Evolutionary conservation across 1,284 basidiomycete species (phyloP).

Genomic region (Puccinia novopanici): DNA sequence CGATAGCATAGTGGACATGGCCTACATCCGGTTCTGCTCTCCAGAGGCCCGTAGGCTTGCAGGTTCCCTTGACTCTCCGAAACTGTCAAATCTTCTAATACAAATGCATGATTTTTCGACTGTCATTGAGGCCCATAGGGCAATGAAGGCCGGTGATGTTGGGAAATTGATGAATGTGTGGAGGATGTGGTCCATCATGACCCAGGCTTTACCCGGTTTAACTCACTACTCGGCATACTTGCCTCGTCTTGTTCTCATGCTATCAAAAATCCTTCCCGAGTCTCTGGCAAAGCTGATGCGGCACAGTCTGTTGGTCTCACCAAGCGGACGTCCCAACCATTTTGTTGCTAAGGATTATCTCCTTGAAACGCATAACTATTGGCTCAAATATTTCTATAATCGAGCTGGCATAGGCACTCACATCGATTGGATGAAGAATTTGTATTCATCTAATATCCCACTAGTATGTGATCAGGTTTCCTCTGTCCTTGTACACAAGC

Average conservation of each 20-base stretch:
- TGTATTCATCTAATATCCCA: background rate
- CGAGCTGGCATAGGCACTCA: background rate
- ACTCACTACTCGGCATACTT: background rate
- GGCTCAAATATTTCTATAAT: background rate
- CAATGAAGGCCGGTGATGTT: too few relatives aligned
- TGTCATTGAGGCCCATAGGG: background rate
- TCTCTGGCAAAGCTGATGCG: background rate
- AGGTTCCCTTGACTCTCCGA: background rate
- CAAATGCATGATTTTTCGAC: background rate
- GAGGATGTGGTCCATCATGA: slow-evolving; percentile 4
- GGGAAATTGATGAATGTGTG: background rate
- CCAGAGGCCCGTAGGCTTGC: background rate
- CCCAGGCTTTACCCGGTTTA: background rate
- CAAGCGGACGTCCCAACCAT: background rate
- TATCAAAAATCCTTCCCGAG: background rate
- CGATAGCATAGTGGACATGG: background rate
- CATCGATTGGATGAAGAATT: background rate
- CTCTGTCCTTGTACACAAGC: too few relatives aligned
- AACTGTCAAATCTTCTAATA: background rate
- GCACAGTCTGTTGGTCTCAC: background rate
- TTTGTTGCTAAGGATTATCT: background rate
- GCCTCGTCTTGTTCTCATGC: background rate
- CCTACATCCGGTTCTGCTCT: background rate
- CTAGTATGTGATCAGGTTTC: background rate
- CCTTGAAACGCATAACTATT: background rate